Evolutionary conservation across 1,139 yeast species (phyloP), one percentile per base, ranked within the genome.

Genomic region (Sugiyamaella pinicola): DNA sequence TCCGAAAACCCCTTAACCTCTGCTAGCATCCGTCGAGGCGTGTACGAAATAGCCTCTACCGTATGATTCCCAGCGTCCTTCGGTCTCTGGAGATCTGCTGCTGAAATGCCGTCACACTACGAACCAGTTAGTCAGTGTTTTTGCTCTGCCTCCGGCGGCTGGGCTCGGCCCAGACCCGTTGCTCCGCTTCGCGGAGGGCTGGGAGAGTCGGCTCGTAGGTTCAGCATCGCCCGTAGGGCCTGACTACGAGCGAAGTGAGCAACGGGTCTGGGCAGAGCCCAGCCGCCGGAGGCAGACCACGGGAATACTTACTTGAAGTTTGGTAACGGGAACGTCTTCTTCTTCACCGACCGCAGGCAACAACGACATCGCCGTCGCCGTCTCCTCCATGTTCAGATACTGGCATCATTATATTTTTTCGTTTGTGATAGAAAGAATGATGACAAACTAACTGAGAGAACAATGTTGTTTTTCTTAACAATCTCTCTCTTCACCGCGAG

Each of bases 1-100:
- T 95, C 99, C 22, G 96, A 87, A 40, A 93, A 90, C 43, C 99
- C 99, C 68, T 89, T 90, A 47, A 95, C 87, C 4, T 80, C 78
- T 47, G 87, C 73, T 47, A 93, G 75, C 8, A 81, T 83, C 62
- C 95, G 84, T 64, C 87, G 86, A 17, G 98, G 88, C 3, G 95
- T 89, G 65, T 89, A 89, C 2, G 99, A 98, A 55, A 93, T 83
- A 43, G 95, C 81, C 68, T 91, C 97, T 10, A 87, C 95, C 0
- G 99, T 93, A 67, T 87, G 87, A 64, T 79, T 84, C 1, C 98
- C 97, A 33, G 86, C 88, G 43, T 87, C 90, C 61, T 83, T 80
- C 53, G 95, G 77, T 69, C 89, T 91, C 59, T 81, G 83, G 61
- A 93, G 78, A 69, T 95, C 99, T 22, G 83, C 78, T 4, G 82